These are phyloP conservation scores for Nigrospora sphaerica DNA, from an alignment of 2,329 filamentous ascomycete species.

Conservation along the genomic window DNA sequence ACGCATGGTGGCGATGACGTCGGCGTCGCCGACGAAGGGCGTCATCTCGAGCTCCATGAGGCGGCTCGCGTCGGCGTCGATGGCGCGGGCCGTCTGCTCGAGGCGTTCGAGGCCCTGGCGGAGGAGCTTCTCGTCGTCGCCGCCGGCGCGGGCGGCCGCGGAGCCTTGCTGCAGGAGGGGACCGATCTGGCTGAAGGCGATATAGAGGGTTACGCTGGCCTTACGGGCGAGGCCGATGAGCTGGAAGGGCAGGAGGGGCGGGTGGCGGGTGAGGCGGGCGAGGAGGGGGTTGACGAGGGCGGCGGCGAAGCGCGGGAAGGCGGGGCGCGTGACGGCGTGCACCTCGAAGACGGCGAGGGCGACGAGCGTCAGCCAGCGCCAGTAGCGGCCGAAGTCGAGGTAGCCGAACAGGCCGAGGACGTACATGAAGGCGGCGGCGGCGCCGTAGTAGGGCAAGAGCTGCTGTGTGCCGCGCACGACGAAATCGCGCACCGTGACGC, in stretches of 20 bases:
- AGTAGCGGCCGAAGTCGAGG: constrained; percentile 59
- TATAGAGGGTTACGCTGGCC: constrained; percentile 69
- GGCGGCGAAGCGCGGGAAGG: constrained; percentile 37
- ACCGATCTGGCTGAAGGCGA: constrained; percentile 75
- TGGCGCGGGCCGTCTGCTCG: constrained; percentile 47
- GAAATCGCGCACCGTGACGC: constrained; percentile 65
- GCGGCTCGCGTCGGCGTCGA: constrained; percentile 63
- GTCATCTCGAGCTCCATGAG: constrained; percentile 72
- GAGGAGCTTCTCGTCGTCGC: constrained; percentile 39
- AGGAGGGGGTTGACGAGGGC: constrained; percentile 37
- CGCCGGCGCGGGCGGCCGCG: constrained; percentile 16
- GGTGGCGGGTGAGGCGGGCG: constrained; percentile 31
- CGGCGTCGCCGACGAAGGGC: constrained; percentile 70
- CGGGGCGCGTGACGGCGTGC: constrained; percentile 46
- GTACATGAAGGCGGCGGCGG: constrained; percentile 51
- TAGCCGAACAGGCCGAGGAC: constrained; percentile 58
- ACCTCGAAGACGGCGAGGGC: constrained; percentile 50
- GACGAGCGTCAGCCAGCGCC: constrained; percentile 54
- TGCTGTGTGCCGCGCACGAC: constrained; percentile 55
- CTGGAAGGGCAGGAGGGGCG: constrained; percentile 79
- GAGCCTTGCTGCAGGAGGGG: constrained; percentile 48
- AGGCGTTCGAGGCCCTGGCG: constrained; percentile 62
- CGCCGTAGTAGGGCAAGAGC: constrained; percentile 54
- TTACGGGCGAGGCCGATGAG: constrained; percentile 69
- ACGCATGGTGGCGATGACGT: constrained; percentile 56